Evolutionary conservation across 148 eudicot species (phyloP), one percentile per base, ranked within the genome.

Genomic region (Agrostemma githago): DNA sequence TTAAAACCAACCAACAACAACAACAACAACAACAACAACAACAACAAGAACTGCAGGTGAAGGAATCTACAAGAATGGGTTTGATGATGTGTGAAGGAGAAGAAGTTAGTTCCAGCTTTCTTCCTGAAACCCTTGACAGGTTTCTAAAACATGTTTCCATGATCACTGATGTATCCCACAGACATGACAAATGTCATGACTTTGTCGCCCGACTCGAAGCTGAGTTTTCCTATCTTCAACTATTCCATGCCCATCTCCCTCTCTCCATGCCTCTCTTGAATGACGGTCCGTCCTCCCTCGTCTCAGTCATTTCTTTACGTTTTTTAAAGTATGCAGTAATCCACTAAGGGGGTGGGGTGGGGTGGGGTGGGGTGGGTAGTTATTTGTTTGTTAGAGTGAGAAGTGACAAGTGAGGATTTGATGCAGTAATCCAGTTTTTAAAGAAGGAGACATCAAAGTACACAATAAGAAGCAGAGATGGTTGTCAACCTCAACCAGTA

Each of bases 161-260:
- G 80, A 83, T 87, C 76, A 68, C 63, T 10, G 72, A 79, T 76
- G 75, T 67, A 4, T 70, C 83, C 0, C 82, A 85, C 66, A 88
- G 77, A 77, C 37, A 79, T 5, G 4, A 64, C n/a, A 84, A 74
- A 78, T 59, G 87, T 5, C 86, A 92, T 62, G 83, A 79, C 38
- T 87, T 84, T 83, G 68, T 85, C 6, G 61, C 38, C 21, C 75
- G 83, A 58, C 84, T 92, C 6, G 84, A 88, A 56, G 84, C 82
- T 8, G 98, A 92, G 79, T 68, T 82, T 78, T 76, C 69, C 37
- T 87, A 87, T 85, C 89, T 92, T 83, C 83, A 82, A 53, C 88
- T 85, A 39, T 92, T 92, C 38, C 81, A 87, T 66, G 84, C 89
- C 19, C 89, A 92, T 69, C 88, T 92, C 6, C 98, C 98, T 68